These are phyloP conservation scores for Silene conica DNA, from an alignment of 148 eudicot species.

Conservation along the genomic window DNA sequence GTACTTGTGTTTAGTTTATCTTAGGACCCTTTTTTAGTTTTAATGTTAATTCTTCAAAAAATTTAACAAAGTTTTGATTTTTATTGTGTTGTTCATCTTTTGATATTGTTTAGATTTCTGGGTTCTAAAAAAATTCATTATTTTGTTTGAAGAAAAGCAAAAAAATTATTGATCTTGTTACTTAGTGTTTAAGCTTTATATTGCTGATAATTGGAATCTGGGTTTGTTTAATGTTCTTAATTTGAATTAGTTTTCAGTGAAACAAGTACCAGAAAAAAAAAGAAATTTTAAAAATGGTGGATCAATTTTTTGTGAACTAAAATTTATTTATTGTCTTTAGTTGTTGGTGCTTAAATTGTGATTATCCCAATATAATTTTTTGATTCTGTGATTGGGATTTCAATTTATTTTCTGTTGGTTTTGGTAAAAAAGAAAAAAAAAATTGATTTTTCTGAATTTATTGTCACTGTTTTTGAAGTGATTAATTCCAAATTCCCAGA, in stretches of 20 bases:
- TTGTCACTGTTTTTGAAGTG: conserved; percentile 12
- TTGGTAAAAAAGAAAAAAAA: no score
- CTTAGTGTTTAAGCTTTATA: conserved; percentile 1
- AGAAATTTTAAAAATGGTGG: no score
- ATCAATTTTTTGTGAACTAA: neutral
- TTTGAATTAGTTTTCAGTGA: conserved; percentile 13
- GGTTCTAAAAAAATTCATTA: conserved; percentile 26
- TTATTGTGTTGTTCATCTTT: conserved; percentile 8
- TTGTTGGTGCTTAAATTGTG: conserved; percentile 16
- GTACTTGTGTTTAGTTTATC: conserved; percentile 1
- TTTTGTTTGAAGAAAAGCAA: conserved; percentile 11
- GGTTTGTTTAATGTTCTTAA: conserved; percentile 4
- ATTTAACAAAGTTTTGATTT: conserved; percentile 21
- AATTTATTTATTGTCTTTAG: conserved; percentile 15
- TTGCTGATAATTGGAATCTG: conserved; percentile 6
- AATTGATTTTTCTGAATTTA: neutral
- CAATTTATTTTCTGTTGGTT: neutral
- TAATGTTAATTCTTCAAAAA: conserved; percentile 4
- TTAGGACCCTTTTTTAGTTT: conserved; percentile 9
- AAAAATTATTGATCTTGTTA: conserved; percentile 1
- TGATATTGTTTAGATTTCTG: conserved; percentile 19
- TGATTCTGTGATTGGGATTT: conserved; percentile 11
- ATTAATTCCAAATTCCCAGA: conserved; percentile 8
- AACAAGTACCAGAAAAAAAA: conserved; percentile 2
- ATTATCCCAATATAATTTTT: conserved; percentile 5